Percentiles rank a stretch among this genome's conserved stretches.
These are phyloP conservation scores for Porogramme epimiltina DNA, from an alignment of 1,284 basidiomycete species.

Conservation along the genomic window DNA sequence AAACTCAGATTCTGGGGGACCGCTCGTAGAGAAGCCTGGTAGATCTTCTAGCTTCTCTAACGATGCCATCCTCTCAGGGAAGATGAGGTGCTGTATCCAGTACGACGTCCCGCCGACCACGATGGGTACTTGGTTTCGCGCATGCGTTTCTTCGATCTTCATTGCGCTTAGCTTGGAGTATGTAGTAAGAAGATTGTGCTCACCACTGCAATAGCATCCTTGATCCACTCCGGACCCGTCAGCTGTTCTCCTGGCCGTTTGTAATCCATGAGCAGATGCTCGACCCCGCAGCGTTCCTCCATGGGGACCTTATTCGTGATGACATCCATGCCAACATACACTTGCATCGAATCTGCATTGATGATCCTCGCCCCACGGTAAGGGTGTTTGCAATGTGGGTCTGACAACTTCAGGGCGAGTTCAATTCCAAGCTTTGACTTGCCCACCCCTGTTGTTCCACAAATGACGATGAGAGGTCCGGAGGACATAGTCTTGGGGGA, in stretches of 20 bases:
- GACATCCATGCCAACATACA: constrained; percentile 91
- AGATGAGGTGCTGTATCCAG: constrained; percentile 93
- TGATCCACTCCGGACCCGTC: constrained; percentile 84
- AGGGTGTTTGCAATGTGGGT: constrained; percentile 32
- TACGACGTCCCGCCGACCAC: constrained; percentile 96
- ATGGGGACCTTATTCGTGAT: constrained; percentile 93
- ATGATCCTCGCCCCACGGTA: constrained; percentile 78
- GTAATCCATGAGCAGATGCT: constrained; percentile 89
- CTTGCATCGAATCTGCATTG: constrained; percentile 98
- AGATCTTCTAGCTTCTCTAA: constrained; percentile 21
- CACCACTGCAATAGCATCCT: constrained; percentile 71
- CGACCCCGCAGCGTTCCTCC: constrained; percentile 78
- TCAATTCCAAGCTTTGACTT: constrained; percentile 94
- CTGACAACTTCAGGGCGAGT: constrained; percentile 66
- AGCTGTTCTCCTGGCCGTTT: constrained; percentile 87
- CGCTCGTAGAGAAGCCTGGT: background rate
- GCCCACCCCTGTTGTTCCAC: constrained; percentile 96
- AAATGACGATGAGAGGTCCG: constrained; percentile 78
- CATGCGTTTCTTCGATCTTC: constrained; percentile 74
- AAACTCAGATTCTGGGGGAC: constrained; percentile 9
- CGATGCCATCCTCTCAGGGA: constrained; percentile 67
- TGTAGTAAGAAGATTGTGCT: constrained; percentile 35
- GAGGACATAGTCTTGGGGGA: constrained; percentile 28
- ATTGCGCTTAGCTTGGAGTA: too few species aligned
- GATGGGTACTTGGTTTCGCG: constrained; percentile 72